A percentile compares a stretch with the other conserved stretches of the same genome.
These are phyloP conservation scores for Acanthamoeba castellanii DNA, from an alignment of 208 protist species.

Conservation along the genomic window DNA sequence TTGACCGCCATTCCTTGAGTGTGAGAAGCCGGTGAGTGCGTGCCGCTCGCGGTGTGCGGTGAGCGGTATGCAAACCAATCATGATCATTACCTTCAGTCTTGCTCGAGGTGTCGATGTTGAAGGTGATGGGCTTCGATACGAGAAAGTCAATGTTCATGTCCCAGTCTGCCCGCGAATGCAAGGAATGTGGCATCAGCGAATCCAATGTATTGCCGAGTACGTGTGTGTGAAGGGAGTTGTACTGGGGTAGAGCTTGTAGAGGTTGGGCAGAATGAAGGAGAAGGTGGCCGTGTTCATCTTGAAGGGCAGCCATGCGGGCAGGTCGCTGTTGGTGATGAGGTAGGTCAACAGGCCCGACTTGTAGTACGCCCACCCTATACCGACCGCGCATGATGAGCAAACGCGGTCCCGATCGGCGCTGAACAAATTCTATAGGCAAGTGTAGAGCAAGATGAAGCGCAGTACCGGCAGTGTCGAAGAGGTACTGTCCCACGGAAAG, in stretches of 20 bases:
- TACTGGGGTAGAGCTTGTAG: constrained; percentile 19
- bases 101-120: not conserved
- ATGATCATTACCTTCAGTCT: not conserved
- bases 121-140: not conserved
- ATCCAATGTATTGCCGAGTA: too few relatives aligned
- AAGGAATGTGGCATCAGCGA: not conserved
- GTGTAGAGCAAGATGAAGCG: too few relatives aligned
- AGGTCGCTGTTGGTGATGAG: constrained; percentile 32
- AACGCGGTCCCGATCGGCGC: too few relatives aligned
- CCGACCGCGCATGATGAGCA: too few relatives aligned
- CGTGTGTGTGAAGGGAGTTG: not conserved
- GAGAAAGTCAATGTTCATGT: constrained; percentile 6
- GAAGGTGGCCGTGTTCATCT: constrained; percentile 37
- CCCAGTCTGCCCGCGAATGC: not conserved
- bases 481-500: not conserved
- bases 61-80: not conserved
- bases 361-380: constrained; percentile 13
- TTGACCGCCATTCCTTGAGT: not conserved
- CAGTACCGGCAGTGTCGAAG: constrained; percentile 9
- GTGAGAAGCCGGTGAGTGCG: not conserved
- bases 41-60: too few relatives aligned
- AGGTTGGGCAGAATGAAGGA: constrained; percentile 14
- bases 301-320: constrained; percentile 26
- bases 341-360: constrained; percentile 28
- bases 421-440: too few relatives aligned